These are phyloP conservation scores for Fusarium globosum DNA, from an alignment of 2,329 filamentous ascomycete species.

Conservation along the genomic window DNA sequence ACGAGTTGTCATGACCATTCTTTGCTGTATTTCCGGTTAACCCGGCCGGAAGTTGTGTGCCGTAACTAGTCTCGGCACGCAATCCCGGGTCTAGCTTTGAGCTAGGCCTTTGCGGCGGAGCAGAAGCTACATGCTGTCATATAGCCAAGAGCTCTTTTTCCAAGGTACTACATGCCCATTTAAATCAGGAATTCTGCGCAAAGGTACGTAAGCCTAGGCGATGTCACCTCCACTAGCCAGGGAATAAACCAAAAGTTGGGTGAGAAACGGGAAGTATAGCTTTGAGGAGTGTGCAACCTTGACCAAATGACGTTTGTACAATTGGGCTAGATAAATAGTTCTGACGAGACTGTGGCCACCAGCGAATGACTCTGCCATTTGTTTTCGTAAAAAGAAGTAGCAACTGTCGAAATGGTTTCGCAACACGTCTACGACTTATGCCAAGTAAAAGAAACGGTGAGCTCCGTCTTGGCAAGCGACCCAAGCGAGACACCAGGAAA, in stretches of 20 bases:
- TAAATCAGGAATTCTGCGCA: background rate
- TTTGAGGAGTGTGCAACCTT: background rate
- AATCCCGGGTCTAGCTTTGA: conserved; percentile 1
- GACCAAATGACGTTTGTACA: conserved; percentile 2
- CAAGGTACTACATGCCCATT: background rate
- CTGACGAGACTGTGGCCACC: background rate
- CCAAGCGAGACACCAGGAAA: conserved; percentile 63
- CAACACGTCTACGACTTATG: conserved; percentile 62
- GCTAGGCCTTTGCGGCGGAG: background rate
- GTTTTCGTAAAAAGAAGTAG: background rate
- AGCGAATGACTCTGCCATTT: background rate
- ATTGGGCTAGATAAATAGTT: background rate
- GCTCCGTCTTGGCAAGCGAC: conserved; percentile 64
- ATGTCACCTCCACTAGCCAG: background rate
- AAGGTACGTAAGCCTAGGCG: conserved; percentile 7
- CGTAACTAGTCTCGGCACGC: conserved; percentile 11
- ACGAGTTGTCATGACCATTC: background rate
- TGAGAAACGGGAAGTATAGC: background rate
- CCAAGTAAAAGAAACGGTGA: conserved; percentile 65
- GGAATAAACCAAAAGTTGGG: background rate
- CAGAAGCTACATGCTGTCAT: background rate
- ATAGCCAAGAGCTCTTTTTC: background rate
- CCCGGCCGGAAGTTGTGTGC: conserved; percentile 25
- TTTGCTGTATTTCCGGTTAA: conserved; percentile 1
- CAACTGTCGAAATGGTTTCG: conserved; percentile 42